Evolutionary conservation across 441 rosid genomes (phyloP), one percentile per base, ranked within the genome.

Genomic region (Croton setiger): DNA sequence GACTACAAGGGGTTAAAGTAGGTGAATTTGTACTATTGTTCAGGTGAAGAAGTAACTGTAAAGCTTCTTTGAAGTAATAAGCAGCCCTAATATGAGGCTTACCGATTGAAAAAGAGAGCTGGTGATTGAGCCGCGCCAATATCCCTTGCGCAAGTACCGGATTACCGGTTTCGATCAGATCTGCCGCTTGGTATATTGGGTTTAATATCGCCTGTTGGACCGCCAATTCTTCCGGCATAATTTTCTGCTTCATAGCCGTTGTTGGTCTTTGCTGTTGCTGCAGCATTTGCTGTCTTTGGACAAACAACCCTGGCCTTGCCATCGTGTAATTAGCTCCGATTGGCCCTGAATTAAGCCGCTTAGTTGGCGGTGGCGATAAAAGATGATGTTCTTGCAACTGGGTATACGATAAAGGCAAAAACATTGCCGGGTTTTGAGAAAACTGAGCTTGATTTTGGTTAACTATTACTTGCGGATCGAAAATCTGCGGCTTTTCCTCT

Each of bases 61-160:
- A 78, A 63, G 94, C 94, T 85, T 88, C 94, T 81, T 77, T 86
- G 85, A 85, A 85, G 80, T 85, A 85, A 80, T 82, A 82, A 82
- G 86, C 88, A 66, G 87, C 90, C 84, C 91, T 80, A 14, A 74
- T 77, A 54, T 77, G 77, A 72, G 94, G 91, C 88, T 82, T 85
- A 43, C 91, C 94, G 4, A 66, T 66, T 14, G 91, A 81, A 27
- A 27, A 27, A 66, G 88, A 85, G 87, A 93, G 96, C 80, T 86
- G 88, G 81, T 95, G 99, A 95, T 95, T 95, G 98, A 95, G 99
- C 98, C 98, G 99, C 98, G 98, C 99, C 98, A 95, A 95, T 95
- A 95, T 95, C 99, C 82, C 93, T 86, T 95, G 99, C 95, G 98
- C 99, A 92, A 77, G 87, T 75, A 81, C 68, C 80, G 74, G 73